Conservation (phyloP, 2,329 filamentous ascomycete species). For the Colletotrichum sp. region DNA sequence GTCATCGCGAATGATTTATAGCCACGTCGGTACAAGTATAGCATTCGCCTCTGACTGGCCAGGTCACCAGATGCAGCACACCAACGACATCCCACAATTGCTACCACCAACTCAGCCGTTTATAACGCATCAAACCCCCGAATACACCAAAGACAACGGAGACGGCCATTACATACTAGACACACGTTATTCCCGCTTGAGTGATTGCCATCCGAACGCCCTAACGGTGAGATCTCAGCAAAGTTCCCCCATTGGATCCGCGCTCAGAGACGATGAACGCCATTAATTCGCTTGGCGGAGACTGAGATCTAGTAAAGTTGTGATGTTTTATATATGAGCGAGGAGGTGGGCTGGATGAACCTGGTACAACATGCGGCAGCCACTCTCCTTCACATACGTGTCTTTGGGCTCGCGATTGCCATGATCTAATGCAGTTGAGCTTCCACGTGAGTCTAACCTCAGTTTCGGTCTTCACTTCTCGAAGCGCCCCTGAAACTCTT, state of each 20-base stretch:
- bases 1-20: too few species aligned
- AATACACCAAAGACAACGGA: not conserved
- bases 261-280: too few species aligned
- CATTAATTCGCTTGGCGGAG: too few species aligned
- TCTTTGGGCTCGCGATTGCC: not conserved
- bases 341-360: too few species aligned
- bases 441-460: not conserved
- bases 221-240: not conserved
- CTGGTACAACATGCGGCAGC: too few species aligned
- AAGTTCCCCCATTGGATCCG: too few species aligned
- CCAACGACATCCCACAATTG: not conserved
- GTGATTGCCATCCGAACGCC: not conserved
- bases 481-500: not conserved
- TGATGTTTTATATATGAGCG: too few species aligned
- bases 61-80: not conserved
- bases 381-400: too few species aligned
- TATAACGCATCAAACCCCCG: not conserved
- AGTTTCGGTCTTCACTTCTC: not conserved
- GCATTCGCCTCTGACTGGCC: too few species aligned
- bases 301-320: too few species aligned
- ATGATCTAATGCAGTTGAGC: not conserved
- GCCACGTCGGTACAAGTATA: too few species aligned
- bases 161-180: not conserved
- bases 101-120: not conserved
- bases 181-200: too few species aligned